phyloP scores from a whole-genome alignment of 768 basidiomycete species.

The Candolleomyces efflorescens region DNA sequence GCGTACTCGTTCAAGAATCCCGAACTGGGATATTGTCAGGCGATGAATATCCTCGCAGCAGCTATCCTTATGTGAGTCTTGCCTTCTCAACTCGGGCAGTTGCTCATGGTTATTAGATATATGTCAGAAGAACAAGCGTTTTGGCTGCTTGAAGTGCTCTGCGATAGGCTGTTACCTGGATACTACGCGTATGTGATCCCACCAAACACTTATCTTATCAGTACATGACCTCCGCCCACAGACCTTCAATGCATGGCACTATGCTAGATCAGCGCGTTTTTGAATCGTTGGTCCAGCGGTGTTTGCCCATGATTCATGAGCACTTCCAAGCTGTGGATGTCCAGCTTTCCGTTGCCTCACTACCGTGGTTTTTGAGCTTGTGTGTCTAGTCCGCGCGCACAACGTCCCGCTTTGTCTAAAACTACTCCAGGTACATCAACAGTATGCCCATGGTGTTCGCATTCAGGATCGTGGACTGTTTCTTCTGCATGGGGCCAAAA shows the following conservation, averaged over 20 bases:
- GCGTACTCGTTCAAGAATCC: conserved; percentile 97
- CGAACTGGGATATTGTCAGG: conserved; percentile 94
- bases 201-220: not conserved
- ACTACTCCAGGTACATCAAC: conserved; percentile 65
- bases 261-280: conserved; percentile 98
- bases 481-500: conserved; percentile 98
- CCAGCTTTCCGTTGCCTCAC: conserved; percentile 91
- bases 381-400: conserved; percentile 38
- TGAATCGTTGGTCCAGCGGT: conserved; percentile 85
- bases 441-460: conserved; percentile 98
- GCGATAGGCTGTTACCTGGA: conserved; percentile 93
- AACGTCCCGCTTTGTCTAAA: not conserved
- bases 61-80: conserved; percentile 78
- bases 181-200: conserved; percentile 74
- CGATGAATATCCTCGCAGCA: conserved; percentile 96
- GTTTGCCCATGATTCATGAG: conserved; percentile 90
- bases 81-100: not conserved
- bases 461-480: conserved; percentile 95
- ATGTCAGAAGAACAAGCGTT: conserved; percentile 99
- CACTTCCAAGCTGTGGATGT: conserved; percentile 91
- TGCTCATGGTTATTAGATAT: conserved; percentile 51
- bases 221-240: conserved; percentile 22
- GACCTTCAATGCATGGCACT: conserved; percentile 98
- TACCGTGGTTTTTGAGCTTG: conserved; percentile 98
- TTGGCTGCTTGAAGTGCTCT: conserved; percentile 93